Base-by-base conservation (phyloP, 352 stramenopile genomes). In the Peronospora farinosa region DNA sequence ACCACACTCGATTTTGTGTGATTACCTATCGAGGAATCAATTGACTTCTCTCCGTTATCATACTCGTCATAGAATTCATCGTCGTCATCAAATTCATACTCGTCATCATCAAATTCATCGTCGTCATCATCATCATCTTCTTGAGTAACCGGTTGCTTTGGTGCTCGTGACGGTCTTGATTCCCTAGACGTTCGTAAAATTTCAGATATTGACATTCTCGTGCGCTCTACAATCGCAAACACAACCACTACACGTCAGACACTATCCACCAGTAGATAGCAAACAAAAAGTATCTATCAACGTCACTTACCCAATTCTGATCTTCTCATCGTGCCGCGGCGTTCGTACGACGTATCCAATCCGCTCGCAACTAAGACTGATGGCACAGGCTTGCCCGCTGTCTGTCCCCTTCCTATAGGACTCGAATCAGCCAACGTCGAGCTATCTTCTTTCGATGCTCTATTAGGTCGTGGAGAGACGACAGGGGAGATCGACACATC, bases 271-370 rank as follows among this genome's bases (percentile, higher is more conserved):
- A 36, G 15, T 7, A 40, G 1, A 47, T 16, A 32, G 7, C 11
- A 35, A 38, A 21, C 25, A 51, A 30, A n/a, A 35, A 38, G 7
- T 41, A 51, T 23, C 12, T 1, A 40, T 19, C 11, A 35, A 17
- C 10, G 21, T 10, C 36, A 55, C 67, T 56, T 63, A 76, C 67
- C 67, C 10, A 73, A 47, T 33, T 76, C 63, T 23, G 57, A 61
- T 43, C 47, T 51, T 16, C 41, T 63, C 67, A 69, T 76, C 1
- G 60, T 65, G 5, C 63, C 63, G 12, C 54, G 54, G 45, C 57
- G 38, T 28, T 50, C 47, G 40, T 56, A 63, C 27, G 59, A 65
- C 8, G 45, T 51, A 33, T 69, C 52, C 28, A 69, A 30, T 40
- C n/a, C 41, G 8, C 28, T 27, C n/a, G 44, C 37, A 50, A 44